Evolutionary conservation across 1,139 yeast species (phyloP).

Genomic region (Keqinozyma sinolaborantium): DNA sequence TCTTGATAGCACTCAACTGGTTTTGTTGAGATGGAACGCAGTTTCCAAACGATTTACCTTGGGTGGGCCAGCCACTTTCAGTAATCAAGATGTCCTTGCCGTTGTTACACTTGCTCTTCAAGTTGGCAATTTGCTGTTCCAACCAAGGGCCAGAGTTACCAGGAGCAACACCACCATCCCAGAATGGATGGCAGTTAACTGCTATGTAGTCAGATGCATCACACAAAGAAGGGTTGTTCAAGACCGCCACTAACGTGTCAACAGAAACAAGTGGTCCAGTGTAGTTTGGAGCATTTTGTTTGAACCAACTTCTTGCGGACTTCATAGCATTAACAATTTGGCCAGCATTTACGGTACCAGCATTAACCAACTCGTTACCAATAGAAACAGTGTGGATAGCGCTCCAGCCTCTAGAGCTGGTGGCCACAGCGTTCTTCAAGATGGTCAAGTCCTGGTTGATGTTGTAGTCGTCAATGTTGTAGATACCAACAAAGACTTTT

Average conservation of each 20-base stretch:
- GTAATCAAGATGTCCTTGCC: conserved; percentile 57
- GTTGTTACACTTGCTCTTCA: conserved; percentile 63
- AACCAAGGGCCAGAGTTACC: conserved; percentile 70
- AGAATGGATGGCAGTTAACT: conserved; percentile 78
- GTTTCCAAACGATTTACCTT: conserved; percentile 60
- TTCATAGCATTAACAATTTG: conserved; percentile 54
- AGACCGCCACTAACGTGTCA: conserved; percentile 75
- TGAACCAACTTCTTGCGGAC: conserved; percentile 57
- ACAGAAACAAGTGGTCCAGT: conserved; percentile 72
- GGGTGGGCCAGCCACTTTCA: conserved; percentile 83
- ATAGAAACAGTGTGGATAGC: conserved; percentile 71
- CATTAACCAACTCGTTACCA: conserved; percentile 80
- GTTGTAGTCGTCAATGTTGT: conserved; percentile 45
- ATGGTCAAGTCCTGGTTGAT: conserved; percentile 49
- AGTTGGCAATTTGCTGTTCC: conserved; percentile 60
- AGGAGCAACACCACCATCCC: conserved; percentile 68
- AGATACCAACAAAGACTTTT: conserved; percentile 73
- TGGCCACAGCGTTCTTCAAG: conserved; percentile 52
- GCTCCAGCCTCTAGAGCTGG: conserved; percentile 63
- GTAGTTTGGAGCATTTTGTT: conserved; percentile 52
- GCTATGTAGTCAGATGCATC: conserved; percentile 73
- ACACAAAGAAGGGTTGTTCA: conserved; percentile 70
- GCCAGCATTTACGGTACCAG: conserved; percentile 56
- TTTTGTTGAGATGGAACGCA: conserved; percentile 69
- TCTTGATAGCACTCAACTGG: conserved; percentile 57